Evolutionary conservation across 2,329 filamentous ascomycete species (phyloP), one percentile per base, ranked within the genome.

Genomic region (Stemphylium lycopersici): DNA sequence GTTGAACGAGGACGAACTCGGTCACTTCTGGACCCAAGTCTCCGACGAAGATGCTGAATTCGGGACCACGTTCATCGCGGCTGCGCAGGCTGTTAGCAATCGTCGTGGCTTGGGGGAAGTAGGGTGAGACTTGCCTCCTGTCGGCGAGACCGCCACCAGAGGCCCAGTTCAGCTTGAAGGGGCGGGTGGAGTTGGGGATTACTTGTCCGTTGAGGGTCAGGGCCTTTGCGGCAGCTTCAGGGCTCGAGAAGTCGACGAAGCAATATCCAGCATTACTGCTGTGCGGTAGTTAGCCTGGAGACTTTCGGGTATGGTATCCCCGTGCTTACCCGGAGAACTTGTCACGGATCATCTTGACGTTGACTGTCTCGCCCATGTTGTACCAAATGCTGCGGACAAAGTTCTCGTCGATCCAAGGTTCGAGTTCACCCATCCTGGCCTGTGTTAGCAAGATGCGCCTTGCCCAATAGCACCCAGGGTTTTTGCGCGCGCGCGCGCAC

Each of bases 151-250:
- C 95, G 72, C 95, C 95, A 65, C 95, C 95, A 63, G 92, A 96
- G 64, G 95, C 95, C 95, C 95, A 99, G 85, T 99, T 99, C 57
- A 99, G 87, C 84, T 98, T 98, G 85, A 99, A 99, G 43, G 91
- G 89, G 38, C 95, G 91, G 69, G 89, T 89, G 58, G 92, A 96
- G 84, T 97, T 97, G 40, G 93, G 93, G 65, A 99, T 96, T 42
- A 90, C 81, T 52, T 87, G 89, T 44, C 95, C 93, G 75, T 96
- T 98, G 44, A 98, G 83, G 41, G 83, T 82, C n/a, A 99, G 84
- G 33, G 95, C 95, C 82, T 96, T 97, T 69, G 87, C 89, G 37
- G 95, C 95, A 56, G 93, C 90, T 34, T 93, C 91, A 8, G 92
- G 84, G 66, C 83, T 88, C 52, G 85, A 73, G 70, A 99, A 99